Evolutionary conservation across 202 grass and related monocot genomes (phyloP), one percentile per base, ranked within the genome.

Genomic region (Carex arenaria): DNA sequence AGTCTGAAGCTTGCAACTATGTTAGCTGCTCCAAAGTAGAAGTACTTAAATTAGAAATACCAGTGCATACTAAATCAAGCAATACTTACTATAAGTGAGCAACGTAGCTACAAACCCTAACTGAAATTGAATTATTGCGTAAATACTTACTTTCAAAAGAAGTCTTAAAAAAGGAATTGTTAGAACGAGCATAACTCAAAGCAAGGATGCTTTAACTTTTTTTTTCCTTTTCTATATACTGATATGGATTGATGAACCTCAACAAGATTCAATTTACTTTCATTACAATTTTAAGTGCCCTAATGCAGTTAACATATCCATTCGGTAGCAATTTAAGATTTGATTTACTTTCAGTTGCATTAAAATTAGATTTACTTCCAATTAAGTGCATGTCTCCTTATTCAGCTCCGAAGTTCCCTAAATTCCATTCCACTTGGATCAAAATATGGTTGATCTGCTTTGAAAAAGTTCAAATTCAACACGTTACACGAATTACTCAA

Each of bases 1-100:
- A 95, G 82, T 81, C 87, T 90, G 85, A 92, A 92, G 85, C 90
- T 92, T 60, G 88, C 90, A 73, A 92, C 74, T 82, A 95, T 86
- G 67, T 85, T 78, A 92, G 93, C 93, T 95, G 93, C 42, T 62
- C 28, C 86, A 87, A 72, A 34, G 79, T 22, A 89, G 20, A 54
- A 68, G 42, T 12, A 57, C 7, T 36, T 57, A 77, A 77, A 30
- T 77, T 57, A 77, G 73, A 77, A 56, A 57, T 14, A 57, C 3
- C 5, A 4, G 7, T 51, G 73, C 28, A 57, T 77, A 36, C 52
- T 57, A 59, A 77, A 77, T 77, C 22, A 77, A 77, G 45, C 14
- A 51, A 32, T 76, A 31, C 23, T 76, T 76, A 32, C 51, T 30
- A 28, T 56, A 51, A 76, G 18, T 76, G 31, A 76, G 8, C 72